phyloP scores from a whole-genome alignment of 805 yeast genomes.

The Yarrowia keelungensis region DNA sequence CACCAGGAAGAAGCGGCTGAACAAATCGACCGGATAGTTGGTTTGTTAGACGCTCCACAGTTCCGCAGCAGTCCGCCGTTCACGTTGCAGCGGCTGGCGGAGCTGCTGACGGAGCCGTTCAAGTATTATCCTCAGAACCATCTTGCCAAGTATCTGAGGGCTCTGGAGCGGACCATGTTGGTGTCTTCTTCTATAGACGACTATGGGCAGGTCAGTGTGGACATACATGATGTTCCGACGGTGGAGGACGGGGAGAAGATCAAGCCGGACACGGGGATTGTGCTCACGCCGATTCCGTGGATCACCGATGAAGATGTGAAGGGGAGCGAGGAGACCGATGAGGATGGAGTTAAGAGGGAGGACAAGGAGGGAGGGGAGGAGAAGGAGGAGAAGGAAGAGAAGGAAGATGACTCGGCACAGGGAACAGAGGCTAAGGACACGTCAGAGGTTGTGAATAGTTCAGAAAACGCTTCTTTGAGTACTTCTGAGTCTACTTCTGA shows the following conservation, averaged over 20 bases:
- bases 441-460: too few relatives aligned
- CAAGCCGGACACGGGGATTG: conserved; percentile 31
- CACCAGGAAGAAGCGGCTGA: conserved; percentile 12
- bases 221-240: conserved; percentile 17
- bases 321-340: background rate
- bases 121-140: conserved; percentile 43
- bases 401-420: too few relatives aligned
- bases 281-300: conserved; percentile 37
- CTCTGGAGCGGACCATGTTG: conserved; percentile 45
- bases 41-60: conserved; percentile 33
- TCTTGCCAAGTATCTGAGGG: conserved; percentile 46
- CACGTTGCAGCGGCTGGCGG: conserved; percentile 52
- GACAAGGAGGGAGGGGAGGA: background rate
- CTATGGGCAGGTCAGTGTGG: conserved; percentile 37
- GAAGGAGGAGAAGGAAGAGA: background rate
- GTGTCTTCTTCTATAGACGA: conserved; percentile 45
- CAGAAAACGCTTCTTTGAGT: too few relatives aligned
- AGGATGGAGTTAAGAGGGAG: background rate
- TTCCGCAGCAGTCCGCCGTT: conserved; percentile 50
- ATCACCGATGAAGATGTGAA: conserved; percentile 4
- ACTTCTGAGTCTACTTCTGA: too few relatives aligned
- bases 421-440: too few relatives aligned
- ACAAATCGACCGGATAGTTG: conserved; percentile 12
- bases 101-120: conserved; percentile 47
- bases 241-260: conserved; percentile 25